phyloP scores from a whole-genome alignment of 129 eudicot genomes.

The Tagetes erecta region DNA sequence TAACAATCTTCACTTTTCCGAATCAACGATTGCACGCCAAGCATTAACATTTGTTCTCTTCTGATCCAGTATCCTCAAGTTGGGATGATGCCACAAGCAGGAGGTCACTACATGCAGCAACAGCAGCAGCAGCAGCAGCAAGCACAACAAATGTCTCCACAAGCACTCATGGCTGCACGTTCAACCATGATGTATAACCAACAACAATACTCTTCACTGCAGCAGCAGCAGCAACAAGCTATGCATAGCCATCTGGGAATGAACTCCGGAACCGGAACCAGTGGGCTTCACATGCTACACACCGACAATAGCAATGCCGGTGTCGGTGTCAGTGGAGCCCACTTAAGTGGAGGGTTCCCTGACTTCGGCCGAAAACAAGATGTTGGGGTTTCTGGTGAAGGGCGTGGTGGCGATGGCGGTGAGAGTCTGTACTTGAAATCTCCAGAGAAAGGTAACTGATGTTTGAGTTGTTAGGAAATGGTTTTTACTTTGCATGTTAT shows the following conservation, averaged over 20 bases:
- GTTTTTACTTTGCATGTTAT: slow-evolving; percentile 2
- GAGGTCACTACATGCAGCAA: slow-evolving; percentile 81
- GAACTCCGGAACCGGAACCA: slow-evolving; percentile 48
- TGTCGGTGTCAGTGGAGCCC: slow-evolving; percentile 26
- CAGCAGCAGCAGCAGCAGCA: slow-evolving; percentile 90
- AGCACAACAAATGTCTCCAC: slow-evolving; percentile 67
- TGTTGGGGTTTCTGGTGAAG: slow-evolving; percentile 32
- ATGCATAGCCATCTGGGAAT: slow-evolving; percentile 61
- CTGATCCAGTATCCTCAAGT: slow-evolving; percentile 53
- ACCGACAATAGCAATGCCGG: slow-evolving; percentile 41
- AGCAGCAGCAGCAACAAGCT: slow-evolving; percentile 69
- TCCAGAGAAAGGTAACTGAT: slow-evolving; percentile 51
- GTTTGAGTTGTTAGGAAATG: neutral
- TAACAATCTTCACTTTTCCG: neutral
- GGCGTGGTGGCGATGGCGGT: slow-evolving; percentile 44
- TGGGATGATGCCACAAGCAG: slow-evolving; percentile 70
- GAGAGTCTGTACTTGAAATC: slow-evolving; percentile 57
- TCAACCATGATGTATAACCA: slow-evolving; percentile 67
- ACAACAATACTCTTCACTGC: slow-evolving; percentile 60
- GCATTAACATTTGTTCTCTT: neutral
- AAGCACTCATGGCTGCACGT: slow-evolving; percentile 77
- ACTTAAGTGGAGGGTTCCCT: slow-evolving; percentile 42
- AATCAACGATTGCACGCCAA: neutral
- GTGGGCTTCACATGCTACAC: slow-evolving; percentile 65
- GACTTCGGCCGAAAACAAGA: slow-evolving; percentile 58